Evolutionary conservation across 257 asterid genomes (phyloP), one percentile per base, ranked within the genome.

Genomic region (Gardenia jasminoides): DNA sequence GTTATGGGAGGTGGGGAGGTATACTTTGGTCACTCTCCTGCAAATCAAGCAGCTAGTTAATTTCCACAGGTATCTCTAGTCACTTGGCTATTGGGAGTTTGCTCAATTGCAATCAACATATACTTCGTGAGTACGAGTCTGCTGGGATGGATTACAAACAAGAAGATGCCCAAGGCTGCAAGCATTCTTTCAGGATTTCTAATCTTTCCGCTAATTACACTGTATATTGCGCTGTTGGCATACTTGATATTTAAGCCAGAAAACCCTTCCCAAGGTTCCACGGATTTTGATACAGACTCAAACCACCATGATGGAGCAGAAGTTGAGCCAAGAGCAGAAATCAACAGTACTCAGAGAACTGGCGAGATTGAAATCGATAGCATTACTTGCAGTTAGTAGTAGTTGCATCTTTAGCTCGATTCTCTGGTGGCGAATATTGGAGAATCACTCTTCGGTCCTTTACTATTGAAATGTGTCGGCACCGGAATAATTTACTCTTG

Each of bases 101-200:
- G 78, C 46, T 76, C 81, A 50, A 71, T 41, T 20, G 80, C 44
- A 62, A 72, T 72, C 81, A 64, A 84, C 71, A 26, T 77, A 7
- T 83, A 80, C 43, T 84, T 84, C 82, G 50, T 80, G 66, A 72
- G 84, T 47, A 72, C 82, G 7, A 83, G 80, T 68, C 33, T 82
- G 26, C 36, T 82, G 5, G 79, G 69, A 28, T 80, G 86, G 88
- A 46, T 78, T 56, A 78, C 79, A 17, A 73, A 46, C 33, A 46
- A 48, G 52, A 67, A 72, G 66, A 83, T 75, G 83, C 64, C 82
- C 46, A 83, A 75, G 78, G 78, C 78, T 13, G 72, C 80, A 46
- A 77, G 79, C 10, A 75, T 80, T 70, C 59, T 59, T 3, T 70
- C 65, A 56, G 83, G 75, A 71, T 41, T 74, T 39, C 5, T 80